Conservation (phyloP, 306 rosid species). For the Adenanthera pavonina region DNA sequence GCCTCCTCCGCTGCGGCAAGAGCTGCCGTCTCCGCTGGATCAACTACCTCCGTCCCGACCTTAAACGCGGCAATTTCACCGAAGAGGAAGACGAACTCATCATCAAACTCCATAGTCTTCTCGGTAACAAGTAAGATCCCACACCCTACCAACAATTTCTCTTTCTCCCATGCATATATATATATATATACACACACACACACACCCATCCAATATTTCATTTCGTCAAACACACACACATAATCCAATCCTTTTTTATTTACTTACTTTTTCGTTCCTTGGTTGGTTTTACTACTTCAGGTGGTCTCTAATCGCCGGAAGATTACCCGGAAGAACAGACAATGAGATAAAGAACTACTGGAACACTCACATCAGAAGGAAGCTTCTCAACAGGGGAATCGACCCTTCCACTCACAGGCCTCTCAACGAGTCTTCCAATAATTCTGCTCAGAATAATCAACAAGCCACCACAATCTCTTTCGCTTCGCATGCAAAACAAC, state of each 20-base stretch:
- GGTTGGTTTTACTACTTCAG: slow-evolving; percentile 34
- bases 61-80: slow-evolving; percentile 92
- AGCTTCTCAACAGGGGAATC: slow-evolving; percentile 90
- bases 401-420: slow-evolving; percentile 92
- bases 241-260: background rate
- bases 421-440: slow-evolving; percentile 50
- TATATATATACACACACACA: no score
- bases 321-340: slow-evolving; percentile 95
- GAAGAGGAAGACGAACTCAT: slow-evolving; percentile 96
- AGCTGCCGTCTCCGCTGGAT: slow-evolving; percentile 98
- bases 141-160: background rate
- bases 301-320: slow-evolving; percentile 95
- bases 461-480: slow-evolving; percentile 61
- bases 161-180: no score
- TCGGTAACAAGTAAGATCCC: slow-evolving; percentile 82
- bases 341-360: slow-evolving; percentile 98
- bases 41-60: slow-evolving; percentile 98
- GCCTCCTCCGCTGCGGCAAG: slow-evolving; percentile 96
- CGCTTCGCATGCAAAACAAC: slow-evolving; percentile 62
- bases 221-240: no score
- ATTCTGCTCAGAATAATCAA: slow-evolving; percentile 40
- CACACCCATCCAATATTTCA: no score
- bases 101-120: slow-evolving; percentile 98
- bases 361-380: slow-evolving; percentile 97
- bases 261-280: background rate